Evolutionary conservation across 2,329 filamentous ascomycete genomes (phyloP).

Genomic region (Helminthosporium solani): DNA sequence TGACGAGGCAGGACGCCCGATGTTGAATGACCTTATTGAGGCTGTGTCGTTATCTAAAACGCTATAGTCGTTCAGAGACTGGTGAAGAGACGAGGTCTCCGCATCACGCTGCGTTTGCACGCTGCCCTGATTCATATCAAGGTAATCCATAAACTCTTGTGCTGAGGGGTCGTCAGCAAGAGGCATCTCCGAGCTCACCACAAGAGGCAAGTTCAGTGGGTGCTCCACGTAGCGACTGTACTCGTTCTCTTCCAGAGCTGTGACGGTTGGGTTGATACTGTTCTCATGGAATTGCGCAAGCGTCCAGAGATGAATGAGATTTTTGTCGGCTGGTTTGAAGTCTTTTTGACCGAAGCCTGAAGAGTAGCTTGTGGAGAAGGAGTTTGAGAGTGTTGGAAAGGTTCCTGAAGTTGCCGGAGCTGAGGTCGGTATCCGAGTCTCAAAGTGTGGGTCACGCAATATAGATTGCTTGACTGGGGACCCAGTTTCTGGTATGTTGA

Average conservation of each 20-base stretch:
- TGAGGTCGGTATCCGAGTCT: conserved; percentile 27
- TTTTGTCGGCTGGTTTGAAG: conserved; percentile 67
- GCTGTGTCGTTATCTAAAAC: conserved; percentile 26
- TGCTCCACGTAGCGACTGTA: conserved; percentile 87
- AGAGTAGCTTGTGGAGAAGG: conserved; percentile 29
- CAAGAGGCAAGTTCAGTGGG: conserved; percentile 82
- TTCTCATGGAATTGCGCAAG: conserved; percentile 82
- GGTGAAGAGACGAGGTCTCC: conserved; percentile 19
- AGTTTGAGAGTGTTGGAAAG: conserved; percentile 30
- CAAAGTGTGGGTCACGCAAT: conserved; percentile 43
- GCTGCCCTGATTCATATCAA: conserved; percentile 55
- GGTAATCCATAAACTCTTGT: conserved; percentile 76
- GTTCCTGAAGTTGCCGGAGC: conserved; percentile 16
- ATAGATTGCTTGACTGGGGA: conserved; percentile 44
- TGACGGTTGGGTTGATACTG: conserved; percentile 82
- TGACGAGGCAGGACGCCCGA: conserved; percentile 21
- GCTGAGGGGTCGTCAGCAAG: conserved; percentile 50
- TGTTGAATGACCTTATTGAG: conserved; percentile 27
- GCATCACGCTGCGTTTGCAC: conserved; percentile 15
- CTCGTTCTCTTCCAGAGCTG: conserved; percentile 73
- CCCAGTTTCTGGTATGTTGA: conserved; percentile 34
- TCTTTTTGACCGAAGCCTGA: conserved; percentile 24
- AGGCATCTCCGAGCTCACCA: conserved; percentile 68
- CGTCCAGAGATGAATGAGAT: conserved; percentile 82
- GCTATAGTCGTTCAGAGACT: conserved; percentile 13